These are phyloP conservation scores for Ceratocystis alfenasii DNA, from an alignment of 2,329 filamentous ascomycete genomes.

Conservation along the genomic window DNA sequence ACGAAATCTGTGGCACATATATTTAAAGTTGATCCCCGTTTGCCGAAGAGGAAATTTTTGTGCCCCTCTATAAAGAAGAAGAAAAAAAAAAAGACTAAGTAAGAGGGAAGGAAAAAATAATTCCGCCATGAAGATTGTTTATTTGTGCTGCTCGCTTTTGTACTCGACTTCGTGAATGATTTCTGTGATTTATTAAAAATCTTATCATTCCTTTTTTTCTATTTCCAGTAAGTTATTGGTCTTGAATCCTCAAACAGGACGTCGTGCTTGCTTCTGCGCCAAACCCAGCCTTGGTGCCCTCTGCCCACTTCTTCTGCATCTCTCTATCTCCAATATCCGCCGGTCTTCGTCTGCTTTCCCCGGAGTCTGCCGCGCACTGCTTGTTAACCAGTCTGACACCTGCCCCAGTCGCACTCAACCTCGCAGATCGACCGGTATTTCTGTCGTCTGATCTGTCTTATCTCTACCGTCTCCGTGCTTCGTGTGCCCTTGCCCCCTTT, in stretches of 20 bases:
- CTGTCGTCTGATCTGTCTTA: constrained; percentile 1
- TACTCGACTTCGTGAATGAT: background rate
- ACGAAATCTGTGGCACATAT: background rate
- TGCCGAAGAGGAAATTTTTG: constrained; percentile 3
- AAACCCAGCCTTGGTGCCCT: background rate
- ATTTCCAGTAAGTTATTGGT: background rate
- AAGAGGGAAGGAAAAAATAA: background rate
- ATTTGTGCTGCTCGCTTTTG: constrained; percentile 1
- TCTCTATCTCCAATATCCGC: background rate
- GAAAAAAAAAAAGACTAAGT: background rate
- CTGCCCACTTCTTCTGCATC: background rate
- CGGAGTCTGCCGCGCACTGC: constrained; percentile 7
- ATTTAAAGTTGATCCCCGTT: background rate
- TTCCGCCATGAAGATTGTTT: background rate
- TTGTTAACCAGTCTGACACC: constrained; percentile 5
- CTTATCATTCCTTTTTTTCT: background rate
- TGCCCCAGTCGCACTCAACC: background rate
- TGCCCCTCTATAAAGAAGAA: background rate
- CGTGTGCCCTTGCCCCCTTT: background rate
- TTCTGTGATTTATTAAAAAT: background rate
- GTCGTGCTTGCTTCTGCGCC: background rate
- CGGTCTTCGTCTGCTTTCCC: constrained; percentile 9
- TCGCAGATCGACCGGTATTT: background rate
- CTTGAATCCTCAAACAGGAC: background rate
- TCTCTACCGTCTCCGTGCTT: background rate